phyloP scores from a whole-genome alignment of 2,329 filamentous ascomycete species.

The Boeremia lycopersici region DNA sequence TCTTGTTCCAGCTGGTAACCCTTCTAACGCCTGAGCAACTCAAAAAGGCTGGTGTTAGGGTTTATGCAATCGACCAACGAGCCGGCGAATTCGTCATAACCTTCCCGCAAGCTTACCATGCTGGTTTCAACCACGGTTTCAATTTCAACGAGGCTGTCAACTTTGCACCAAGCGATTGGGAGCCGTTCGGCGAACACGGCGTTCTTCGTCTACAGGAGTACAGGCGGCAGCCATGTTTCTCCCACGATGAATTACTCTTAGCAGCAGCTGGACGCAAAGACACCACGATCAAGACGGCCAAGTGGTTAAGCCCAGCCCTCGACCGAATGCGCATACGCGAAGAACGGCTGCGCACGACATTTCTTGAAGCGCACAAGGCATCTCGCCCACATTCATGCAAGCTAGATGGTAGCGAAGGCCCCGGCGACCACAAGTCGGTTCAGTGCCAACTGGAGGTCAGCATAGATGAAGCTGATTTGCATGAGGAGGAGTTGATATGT shows the following conservation, averaged over 20 bases:
- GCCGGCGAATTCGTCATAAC: conserved; percentile 96
- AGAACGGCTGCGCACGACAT: conserved; percentile 67
- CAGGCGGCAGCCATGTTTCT: conserved; percentile 92
- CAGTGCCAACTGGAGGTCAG: conserved; percentile 40
- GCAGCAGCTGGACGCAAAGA: conserved; percentile 81
- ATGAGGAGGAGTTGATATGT: conserved; percentile 93
- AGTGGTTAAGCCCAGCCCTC: conserved; percentile 90
- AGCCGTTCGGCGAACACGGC: conserved; percentile 84
- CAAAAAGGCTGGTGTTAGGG: conserved; percentile 87
- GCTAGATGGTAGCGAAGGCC: conserved; percentile 60
- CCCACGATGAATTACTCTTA: conserved; percentile 91
- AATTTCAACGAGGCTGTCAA: conserved; percentile 99
- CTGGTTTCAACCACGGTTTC: conserved; percentile 96
- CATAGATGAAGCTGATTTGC: conserved; percentile 69
- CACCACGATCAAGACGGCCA: conserved; percentile 84
- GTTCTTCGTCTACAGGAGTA: conserved; percentile 87
- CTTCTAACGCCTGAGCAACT: conserved; percentile 91
- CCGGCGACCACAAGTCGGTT: conserved; percentile 12
- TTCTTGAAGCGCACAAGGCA: conserved; percentile 69
- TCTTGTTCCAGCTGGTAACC: conserved; percentile 97
- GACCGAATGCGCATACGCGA: conserved; percentile 79
- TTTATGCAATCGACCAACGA: conserved; percentile 93
- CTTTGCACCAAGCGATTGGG: conserved; percentile 94
- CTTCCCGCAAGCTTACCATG: conserved; percentile 95
- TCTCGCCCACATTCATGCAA: conserved; percentile 39